Conservation (phyloP, 495 filamentous ascomycete species). For the Mytilinidion resinicola region DNA sequence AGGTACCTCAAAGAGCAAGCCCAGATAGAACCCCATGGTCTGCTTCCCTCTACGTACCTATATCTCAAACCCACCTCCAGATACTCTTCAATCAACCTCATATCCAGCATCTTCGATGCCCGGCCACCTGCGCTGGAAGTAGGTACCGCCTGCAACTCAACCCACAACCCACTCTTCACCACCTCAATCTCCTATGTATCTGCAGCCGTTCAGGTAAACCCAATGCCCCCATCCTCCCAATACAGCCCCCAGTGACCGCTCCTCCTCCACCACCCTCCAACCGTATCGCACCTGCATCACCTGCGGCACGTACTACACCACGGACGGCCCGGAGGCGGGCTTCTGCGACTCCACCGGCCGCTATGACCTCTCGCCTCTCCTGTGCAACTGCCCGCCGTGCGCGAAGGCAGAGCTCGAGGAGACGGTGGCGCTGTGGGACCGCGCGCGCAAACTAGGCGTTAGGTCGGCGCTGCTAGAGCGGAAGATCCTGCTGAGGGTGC, state of each 20-base stretch:
- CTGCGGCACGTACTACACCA: background rate
- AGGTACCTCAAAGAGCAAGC: no score
- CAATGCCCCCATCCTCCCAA: background rate
- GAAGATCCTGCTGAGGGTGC: no score
- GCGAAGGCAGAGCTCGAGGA: background rate
- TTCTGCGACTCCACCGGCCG: background rate
- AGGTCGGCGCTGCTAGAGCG: no score
- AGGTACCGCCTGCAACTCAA: no score
- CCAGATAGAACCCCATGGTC: no score
- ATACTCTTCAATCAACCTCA: no score
- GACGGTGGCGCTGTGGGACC: background rate
- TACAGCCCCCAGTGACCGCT: background rate
- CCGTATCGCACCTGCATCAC: background rate
- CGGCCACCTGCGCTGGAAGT: no score
- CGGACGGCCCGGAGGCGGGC: background rate
- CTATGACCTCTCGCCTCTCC: background rate
- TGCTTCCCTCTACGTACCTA: no score
- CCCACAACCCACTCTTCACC: background rate
- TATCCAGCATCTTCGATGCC: no score
- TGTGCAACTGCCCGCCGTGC: background rate
- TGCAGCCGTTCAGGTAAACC: background rate
- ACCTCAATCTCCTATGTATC: background rate
- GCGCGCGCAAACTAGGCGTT: background rate
- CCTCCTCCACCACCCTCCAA: background rate
- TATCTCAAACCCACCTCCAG: no score